Evolutionary conservation across 1,139 yeast genomes (phyloP).

Genomic region (Nadsonia commutata): DNA sequence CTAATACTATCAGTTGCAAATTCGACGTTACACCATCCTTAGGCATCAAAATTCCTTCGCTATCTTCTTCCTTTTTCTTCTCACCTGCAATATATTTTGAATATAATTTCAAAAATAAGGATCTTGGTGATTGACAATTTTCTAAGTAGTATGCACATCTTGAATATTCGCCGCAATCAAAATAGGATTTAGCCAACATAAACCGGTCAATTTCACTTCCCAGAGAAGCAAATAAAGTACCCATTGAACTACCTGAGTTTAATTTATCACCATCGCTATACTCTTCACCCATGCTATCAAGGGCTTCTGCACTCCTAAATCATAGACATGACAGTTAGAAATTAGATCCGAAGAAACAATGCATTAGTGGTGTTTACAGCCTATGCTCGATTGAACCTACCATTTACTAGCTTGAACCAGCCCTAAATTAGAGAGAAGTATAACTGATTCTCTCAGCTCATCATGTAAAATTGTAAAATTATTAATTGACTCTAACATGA

Average conservation of each 20-base stretch:
- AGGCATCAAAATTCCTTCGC: constrained; percentile 46
- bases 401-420: neutral
- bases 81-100: constrained; percentile 59
- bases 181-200: constrained; percentile 55
- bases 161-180: constrained; percentile 76
- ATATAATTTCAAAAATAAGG: constrained; percentile 53
- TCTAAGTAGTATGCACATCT: constrained; percentile 51
- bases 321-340: constrained; percentile 39
- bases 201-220: constrained; percentile 10
- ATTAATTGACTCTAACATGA: neutral
- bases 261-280: constrained; percentile 12
- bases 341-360: constrained; percentile 27
- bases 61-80: constrained; percentile 55
- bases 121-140: constrained; percentile 30
- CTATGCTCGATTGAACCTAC: constrained; percentile 4
- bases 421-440: neutral
- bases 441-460: neutral
- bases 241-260: constrained; percentile 7
- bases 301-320: constrained; percentile 72
- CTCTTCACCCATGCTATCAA: constrained; percentile 31
- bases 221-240: constrained; percentile 7
- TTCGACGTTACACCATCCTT: constrained; percentile 26
- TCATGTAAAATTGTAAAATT: neutral
- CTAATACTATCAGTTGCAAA: constrained; percentile 20
- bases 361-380: constrained; percentile 22